These are phyloP conservation scores for Lizonia empirigonia DNA, from an alignment of 2,329 filamentous ascomycete species.

Conservation along the genomic window DNA sequence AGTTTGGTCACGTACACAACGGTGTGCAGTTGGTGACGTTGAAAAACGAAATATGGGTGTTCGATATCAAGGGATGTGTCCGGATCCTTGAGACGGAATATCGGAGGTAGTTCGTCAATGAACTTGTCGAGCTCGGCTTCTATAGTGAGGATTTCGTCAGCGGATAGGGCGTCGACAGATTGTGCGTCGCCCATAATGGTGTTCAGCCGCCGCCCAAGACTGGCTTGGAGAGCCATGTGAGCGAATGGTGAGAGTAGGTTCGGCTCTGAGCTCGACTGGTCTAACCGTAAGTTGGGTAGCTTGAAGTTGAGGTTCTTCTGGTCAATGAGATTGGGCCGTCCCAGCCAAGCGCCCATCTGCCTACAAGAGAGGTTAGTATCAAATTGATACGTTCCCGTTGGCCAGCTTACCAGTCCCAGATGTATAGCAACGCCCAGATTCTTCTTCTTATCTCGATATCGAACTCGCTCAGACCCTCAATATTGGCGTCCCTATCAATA, in stretches of 20 bases:
- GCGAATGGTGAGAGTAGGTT: constrained; percentile 52
- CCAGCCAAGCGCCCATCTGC: constrained; percentile 53
- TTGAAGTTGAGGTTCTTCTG: constrained; percentile 48
- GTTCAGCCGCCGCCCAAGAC: constrained; percentile 44
- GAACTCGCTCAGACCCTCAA: constrained; percentile 50
- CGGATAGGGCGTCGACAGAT: constrained; percentile 21
- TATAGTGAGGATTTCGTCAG: constrained; percentile 28
- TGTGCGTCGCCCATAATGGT: constrained; percentile 29
- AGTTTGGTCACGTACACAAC: constrained; percentile 55
- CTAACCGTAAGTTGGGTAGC: constrained; percentile 50
- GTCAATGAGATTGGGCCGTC: constrained; percentile 54
- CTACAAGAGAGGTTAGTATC: constrained; percentile 15
- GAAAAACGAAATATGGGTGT: constrained; percentile 53
- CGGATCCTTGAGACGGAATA: constrained; percentile 49
- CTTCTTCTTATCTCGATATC: constrained; percentile 56
- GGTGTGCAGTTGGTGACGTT: constrained; percentile 55
- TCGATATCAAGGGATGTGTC: constrained; percentile 52
- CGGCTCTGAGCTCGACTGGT: constrained; percentile 39
- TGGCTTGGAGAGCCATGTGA: constrained; percentile 52
- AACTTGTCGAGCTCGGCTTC: constrained; percentile 52
- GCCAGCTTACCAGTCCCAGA: constrained; percentile 55
- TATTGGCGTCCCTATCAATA: constrained; percentile 50
- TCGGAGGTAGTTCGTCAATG: constrained; percentile 51
- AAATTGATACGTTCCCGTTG: neutral
- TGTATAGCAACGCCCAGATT: constrained; percentile 54